phyloP scores from a whole-genome alignment of 768 basidiomycete genomes.

The Hemileccinum impolitum region DNA sequence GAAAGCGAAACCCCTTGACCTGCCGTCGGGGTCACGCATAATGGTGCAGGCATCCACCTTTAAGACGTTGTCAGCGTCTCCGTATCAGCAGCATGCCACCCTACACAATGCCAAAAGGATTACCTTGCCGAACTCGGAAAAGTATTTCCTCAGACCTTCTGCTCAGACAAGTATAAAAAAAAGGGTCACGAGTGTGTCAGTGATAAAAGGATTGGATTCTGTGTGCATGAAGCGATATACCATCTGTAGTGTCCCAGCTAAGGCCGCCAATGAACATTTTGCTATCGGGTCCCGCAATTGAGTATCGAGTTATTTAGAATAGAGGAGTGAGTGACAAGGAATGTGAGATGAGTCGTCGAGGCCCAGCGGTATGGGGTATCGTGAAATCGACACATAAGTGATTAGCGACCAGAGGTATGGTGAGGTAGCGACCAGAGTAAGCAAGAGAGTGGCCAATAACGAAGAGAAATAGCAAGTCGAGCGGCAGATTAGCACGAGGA shows the following conservation, averaged over 20 bases:
- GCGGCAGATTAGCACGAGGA: slow-evolving; percentile 28
- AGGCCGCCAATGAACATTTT: slow-evolving; percentile 92
- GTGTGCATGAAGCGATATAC: slow-evolving; percentile 43
- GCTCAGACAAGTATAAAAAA: slow-evolving; percentile 25
- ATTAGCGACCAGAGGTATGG: slow-evolving; percentile 34
- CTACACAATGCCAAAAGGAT: slow-evolving; percentile 14
- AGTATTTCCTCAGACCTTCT: slow-evolving; percentile 68
- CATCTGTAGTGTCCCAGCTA: slow-evolving; percentile 91
- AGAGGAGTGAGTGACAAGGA: slow-evolving; percentile 25
- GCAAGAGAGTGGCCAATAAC: slow-evolving; percentile 29
- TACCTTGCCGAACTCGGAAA: slow-evolving; percentile 77
- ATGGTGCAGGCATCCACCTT: slow-evolving; percentile 81
- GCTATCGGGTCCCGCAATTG: slow-evolving; percentile 45
- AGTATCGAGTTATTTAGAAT: slow-evolving; percentile 27
- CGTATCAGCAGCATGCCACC: neutral
- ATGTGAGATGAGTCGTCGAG: slow-evolving; percentile 25
- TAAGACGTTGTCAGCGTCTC: slow-evolving; percentile 21
- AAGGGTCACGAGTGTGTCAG: slow-evolving; percentile 24
- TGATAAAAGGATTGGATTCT: slow-evolving; percentile 20
- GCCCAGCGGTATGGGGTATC: slow-evolving; percentile 38
- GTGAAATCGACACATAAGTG: slow-evolving; percentile 32
- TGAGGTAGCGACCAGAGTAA: slow-evolving; percentile 33
- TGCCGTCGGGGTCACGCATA: slow-evolving; percentile 75
- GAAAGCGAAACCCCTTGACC: slow-evolving; percentile 83
- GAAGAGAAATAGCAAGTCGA: slow-evolving; percentile 23